phyloP scores from a whole-genome alignment of 75 land plant genomes.

The Pinus tabuliformis region DNA sequence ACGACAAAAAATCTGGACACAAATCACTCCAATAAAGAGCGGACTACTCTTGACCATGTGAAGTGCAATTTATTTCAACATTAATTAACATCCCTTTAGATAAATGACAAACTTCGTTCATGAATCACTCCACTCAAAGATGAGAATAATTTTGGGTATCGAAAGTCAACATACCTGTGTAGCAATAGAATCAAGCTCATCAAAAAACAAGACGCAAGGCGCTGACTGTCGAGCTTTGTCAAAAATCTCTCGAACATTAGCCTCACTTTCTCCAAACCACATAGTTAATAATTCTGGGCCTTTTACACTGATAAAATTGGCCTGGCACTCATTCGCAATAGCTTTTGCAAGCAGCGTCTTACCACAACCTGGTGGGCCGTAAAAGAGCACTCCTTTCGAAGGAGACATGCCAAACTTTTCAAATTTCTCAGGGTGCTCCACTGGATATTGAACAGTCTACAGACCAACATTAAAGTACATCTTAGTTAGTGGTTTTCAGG shows the following conservation, averaged over 20 bases:
- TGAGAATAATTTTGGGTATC: too few relatives aligned
- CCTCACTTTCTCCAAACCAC: constrained; percentile 80
- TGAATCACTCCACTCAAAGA: too few relatives aligned
- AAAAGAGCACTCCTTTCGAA: constrained; percentile 39
- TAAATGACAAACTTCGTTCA: too few relatives aligned
- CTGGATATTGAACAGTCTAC: constrained; percentile 54
- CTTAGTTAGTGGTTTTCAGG: background rate
- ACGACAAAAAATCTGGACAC: background rate
- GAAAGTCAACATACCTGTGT: constrained; percentile 17
- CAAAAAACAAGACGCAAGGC: constrained; percentile 29
- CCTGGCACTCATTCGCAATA: constrained; percentile 64
- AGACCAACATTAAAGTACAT: background rate
- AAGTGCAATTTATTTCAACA: too few relatives aligned
- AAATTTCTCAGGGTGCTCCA: constrained; percentile 50
- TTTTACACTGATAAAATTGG: constrained; percentile 66
- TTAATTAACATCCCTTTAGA: too few relatives aligned
- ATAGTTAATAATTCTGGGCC: constrained; percentile 65
- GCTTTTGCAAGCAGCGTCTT: constrained; percentile 66
- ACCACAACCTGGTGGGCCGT: constrained; percentile 71
- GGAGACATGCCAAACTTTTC: constrained; percentile 56
- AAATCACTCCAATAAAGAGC: too few relatives aligned
- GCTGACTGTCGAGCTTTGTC: constrained; percentile 57
- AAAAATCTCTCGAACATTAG: constrained; percentile 62
- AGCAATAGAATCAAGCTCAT: constrained; percentile 31
- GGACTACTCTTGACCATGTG: too few relatives aligned